Percentiles rank a stretch among this genome's conserved stretches.
Conservation (phyloP, 2,329 filamentous ascomycete species). For the Botrytis tulipae region DNA sequence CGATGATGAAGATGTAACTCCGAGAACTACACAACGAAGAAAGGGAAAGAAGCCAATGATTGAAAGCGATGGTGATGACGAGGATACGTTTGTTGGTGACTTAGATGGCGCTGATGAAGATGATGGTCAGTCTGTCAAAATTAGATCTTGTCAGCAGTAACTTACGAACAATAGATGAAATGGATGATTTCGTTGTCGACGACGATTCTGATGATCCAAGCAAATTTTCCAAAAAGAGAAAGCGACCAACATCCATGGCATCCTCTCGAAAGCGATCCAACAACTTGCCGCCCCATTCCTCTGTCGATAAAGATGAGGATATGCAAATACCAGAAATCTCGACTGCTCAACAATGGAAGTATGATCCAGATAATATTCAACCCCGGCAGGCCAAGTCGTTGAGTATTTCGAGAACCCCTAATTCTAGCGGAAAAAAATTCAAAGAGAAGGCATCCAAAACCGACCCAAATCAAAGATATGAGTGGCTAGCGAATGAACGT, state of each 20-base stretch:
- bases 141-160: background rate
- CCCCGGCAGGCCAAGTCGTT: constrained; percentile 48
- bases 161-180: constrained; percentile 51
- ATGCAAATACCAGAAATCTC: constrained; percentile 60
- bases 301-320: constrained; percentile 47
- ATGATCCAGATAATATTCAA: constrained; percentile 59
- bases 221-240: constrained; percentile 63
- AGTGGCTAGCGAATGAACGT: constrained; percentile 82
- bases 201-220: constrained; percentile 76
- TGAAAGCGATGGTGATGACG: constrained; percentile 64
- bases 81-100: constrained; percentile 64
- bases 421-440: constrained; percentile 38
- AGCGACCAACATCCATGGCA: constrained; percentile 53
- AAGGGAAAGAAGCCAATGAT: constrained; percentile 58
- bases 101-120: constrained; percentile 58
- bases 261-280: constrained; percentile 62
- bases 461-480: constrained; percentile 82
- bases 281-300: constrained; percentile 49
- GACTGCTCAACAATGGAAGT: constrained; percentile 80
- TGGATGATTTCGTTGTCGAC: constrained; percentile 79
- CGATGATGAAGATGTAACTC: constrained; percentile 68
- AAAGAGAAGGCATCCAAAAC: constrained; percentile 71
- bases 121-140: constrained; percentile 45
- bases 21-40: constrained; percentile 41
- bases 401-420: constrained; percentile 41